phyloP scores from a whole-genome alignment of 129 eudicot genomes.

The Saussurea involucrata region DNA sequence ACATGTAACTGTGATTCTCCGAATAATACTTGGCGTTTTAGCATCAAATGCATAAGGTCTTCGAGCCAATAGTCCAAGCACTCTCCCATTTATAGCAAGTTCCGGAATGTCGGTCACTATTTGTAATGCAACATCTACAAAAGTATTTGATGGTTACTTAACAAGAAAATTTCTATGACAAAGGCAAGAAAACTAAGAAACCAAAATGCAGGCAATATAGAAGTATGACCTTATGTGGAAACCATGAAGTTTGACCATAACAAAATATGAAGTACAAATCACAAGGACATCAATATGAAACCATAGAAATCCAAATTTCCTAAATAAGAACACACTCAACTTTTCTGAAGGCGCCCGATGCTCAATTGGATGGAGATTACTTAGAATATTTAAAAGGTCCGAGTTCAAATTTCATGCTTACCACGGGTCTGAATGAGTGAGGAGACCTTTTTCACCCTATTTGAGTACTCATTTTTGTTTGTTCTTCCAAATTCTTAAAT shows the following conservation, averaged over 20 bases:
- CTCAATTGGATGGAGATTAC: neutral
- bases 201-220: neutral
- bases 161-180: neutral
- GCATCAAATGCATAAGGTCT: constrained; percentile 19
- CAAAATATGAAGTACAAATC: neutral
- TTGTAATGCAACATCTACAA: constrained; percentile 31
- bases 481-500: neutral
- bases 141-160: neutral
- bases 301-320: neutral
- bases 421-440: neutral
- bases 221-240: neutral
- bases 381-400: neutral
- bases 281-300: neutral
- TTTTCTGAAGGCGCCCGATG: neutral
- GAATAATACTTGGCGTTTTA: neutral
- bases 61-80: constrained; percentile 28
- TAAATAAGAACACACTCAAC: neutral
- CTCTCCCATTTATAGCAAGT: constrained; percentile 14
- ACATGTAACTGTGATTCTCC: constrained; percentile 13
- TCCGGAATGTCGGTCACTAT: constrained; percentile 12
- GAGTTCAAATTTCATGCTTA: neutral
- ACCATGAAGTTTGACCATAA: neutral
- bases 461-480: neutral
- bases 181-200: neutral
- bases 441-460: neutral